Percentiles rank a stretch among this genome's conserved stretches.
Evolutionary conservation across 768 basidiomycete species (phyloP).

Genomic region (Hemileccinum rubropunctum): DNA sequence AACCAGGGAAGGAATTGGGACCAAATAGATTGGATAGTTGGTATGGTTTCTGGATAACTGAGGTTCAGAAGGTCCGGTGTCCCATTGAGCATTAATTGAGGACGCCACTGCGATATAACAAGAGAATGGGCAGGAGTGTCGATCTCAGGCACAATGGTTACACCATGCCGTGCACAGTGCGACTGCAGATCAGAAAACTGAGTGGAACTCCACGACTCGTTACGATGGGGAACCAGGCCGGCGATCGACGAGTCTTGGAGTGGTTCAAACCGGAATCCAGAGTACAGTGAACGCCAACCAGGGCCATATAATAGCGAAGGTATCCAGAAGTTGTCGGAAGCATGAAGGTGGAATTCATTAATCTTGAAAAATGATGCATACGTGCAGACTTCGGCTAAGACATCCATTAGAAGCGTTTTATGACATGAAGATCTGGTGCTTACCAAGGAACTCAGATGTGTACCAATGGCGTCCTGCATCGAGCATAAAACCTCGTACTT

Average conservation of each 20-base stretch:
- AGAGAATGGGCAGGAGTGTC: conserved; percentile 46
- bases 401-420: neutral
- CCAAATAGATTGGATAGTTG: conserved; percentile 43
- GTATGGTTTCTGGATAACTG: conserved; percentile 40
- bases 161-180: conserved; percentile 36
- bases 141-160: conserved; percentile 42
- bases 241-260: conserved; percentile 30
- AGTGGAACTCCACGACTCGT: conserved; percentile 39
- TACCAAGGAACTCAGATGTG: conserved; percentile 36
- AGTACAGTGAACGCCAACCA: conserved; percentile 40
- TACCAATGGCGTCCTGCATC: conserved; percentile 48
- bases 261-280: conserved; percentile 42
- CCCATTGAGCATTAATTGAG: conserved; percentile 36
- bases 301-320: conserved; percentile 37
- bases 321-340: conserved; percentile 44
- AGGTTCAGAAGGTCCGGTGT: conserved; percentile 39
- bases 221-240: conserved; percentile 36
- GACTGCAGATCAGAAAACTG: conserved; percentile 35
- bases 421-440: neutral
- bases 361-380: conserved; percentile 47
- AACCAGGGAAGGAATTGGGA: conserved; percentile 40
- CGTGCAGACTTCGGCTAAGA: conserved; percentile 40
- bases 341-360: conserved; percentile 43
- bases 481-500: conserved; percentile 44
- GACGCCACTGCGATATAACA: conserved; percentile 45